Evolutionary conservation across 257 asterid genomes (phyloP).

Genomic region (Solanum arcanum): DNA sequence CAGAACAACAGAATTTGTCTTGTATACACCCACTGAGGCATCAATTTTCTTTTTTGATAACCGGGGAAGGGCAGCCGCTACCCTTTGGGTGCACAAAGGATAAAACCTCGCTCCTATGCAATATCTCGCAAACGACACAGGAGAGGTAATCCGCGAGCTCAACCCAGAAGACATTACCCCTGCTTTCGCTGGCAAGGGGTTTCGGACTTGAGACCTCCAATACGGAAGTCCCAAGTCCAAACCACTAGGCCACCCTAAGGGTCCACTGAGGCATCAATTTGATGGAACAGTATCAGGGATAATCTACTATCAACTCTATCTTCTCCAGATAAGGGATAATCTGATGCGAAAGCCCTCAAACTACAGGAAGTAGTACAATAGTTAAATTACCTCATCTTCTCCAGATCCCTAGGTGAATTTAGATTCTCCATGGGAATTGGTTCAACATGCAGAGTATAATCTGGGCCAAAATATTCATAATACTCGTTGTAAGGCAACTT

Average conservation of each 20-base stretch:
- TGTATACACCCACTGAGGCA: not conserved
- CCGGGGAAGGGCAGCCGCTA: no score
- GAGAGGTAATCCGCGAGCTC: no score
- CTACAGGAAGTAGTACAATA: not conserved
- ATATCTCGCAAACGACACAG: no score
- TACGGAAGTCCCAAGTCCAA: no score
- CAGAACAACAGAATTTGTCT: not conserved
- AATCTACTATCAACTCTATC: not conserved
- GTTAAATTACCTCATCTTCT: constrained; percentile 51
- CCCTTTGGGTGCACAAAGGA: no score
- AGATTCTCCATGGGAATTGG: constrained; percentile 50
- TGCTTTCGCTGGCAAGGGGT: no score
- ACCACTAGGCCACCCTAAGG: no score
- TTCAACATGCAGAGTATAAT: constrained; percentile 63
- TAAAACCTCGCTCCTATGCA: no score
- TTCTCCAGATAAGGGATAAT: no score
- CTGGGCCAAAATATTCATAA: constrained; percentile 83
- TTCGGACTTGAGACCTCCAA: no score
- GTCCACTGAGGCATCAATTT: not conserved
- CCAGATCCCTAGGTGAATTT: constrained; percentile 55
- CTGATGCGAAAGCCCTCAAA: not conserved
- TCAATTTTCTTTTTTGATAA: not conserved
- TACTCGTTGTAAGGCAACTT: constrained; percentile 74
- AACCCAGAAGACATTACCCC: no score
- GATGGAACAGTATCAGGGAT: not conserved